Base-by-base conservation (phyloP, 805 yeast genomes). In the Tanozyma kutaoensis region DNA sequence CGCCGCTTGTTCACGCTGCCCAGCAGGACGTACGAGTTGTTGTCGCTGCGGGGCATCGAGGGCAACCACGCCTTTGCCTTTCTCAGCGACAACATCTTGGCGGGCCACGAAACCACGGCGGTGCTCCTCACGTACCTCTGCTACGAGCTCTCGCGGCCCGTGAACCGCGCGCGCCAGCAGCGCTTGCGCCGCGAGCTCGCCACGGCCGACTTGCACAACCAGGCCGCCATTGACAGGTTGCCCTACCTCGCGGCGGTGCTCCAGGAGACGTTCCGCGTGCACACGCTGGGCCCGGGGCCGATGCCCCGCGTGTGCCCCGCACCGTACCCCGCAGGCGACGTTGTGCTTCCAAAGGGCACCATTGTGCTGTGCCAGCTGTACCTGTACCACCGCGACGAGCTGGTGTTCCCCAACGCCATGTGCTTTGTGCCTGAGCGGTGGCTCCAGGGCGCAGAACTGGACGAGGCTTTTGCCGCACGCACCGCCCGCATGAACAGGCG, bases 251-350 rank as follows among this genome's bases (percentile, higher is more conserved):
- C 69, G 38, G 80, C 85, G 0, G 57, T 79, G 14, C 42, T 78
- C 3, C 60, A 62, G 28, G 93, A 80, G 45, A 62, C 65, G 4
- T 60, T 65, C 14, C 53, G 86, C 23, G 52, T 75, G 1, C 79
- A 76, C 45, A 58, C 82, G 3, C 74, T 84, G 0, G 76, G 76
- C 34, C 85, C 85, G 1, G 85, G 84, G 3, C 64, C 73, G 23
- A 84, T 76, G 44, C 84, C 84, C 2, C 44, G 86, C 19, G 42
- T 53, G 8, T 50, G 61, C 8, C n/a, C n/a, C n/a, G n/a, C n/a
- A n/a, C n/a, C n/a, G n/a, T n/a, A n/a, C n/a, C n/a, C n/a, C n/a
- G n/a, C n/a, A n/a, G 66, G 62, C 24, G 17, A 15, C 17, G 17
- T 15, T 5, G 17, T 15, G 17, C 5, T 15, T 15, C 27, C 27